Evolutionary conservation across 768 basidiomycete genomes (phyloP), one percentile per base, ranked within the genome.

Genomic region (Suillus tomentosus): DNA sequence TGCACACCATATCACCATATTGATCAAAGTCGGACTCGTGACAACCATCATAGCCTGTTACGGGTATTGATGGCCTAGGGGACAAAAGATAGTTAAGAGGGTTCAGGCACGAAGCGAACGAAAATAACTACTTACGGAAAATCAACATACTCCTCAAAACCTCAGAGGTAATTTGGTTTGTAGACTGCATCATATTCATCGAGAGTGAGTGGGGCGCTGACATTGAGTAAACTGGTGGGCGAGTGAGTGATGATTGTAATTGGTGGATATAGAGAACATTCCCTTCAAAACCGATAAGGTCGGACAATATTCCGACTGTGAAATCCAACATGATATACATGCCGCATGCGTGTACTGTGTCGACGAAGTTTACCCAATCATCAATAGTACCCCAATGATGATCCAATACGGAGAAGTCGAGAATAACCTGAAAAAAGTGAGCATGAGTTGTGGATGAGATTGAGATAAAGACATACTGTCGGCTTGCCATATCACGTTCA

Each of bases 401-500:
- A 76, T 97, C 95, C 42, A 95, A 78, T 7, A 96, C 87, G 57
- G 87, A 88, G 95, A 97, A 74, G n/a, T n/a, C n/a, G n/a, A n/a
- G n/a, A n/a, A n/a, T 96, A 97, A 77, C 94, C 94, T 93, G 3
- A 27, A 63, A 24, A 40, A 70, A 64, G 66, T 51, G 39, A 9
- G 6, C 1, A 45, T 61, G 62, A 67, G 67, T 40, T 58, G 60
- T 56, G 43, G 55, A 10, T 43, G 47, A 55, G 63, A 67, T 34
- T 60, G 36, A 47, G 45, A 47, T 10, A 22, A 0, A 2, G 45
- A 47, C 50, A 47, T 36, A 95, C 95, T 94, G 84, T 96, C 95
- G 4, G 94, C 91, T 73, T 95, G 90, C 95, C 95, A 96, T n/a
- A 94, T 77, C 95, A 95, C 95, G 83, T 96, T 96, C 66, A 97